Conservation (phyloP, 805 yeast species). For the Pichia cephalocereana region DNA sequence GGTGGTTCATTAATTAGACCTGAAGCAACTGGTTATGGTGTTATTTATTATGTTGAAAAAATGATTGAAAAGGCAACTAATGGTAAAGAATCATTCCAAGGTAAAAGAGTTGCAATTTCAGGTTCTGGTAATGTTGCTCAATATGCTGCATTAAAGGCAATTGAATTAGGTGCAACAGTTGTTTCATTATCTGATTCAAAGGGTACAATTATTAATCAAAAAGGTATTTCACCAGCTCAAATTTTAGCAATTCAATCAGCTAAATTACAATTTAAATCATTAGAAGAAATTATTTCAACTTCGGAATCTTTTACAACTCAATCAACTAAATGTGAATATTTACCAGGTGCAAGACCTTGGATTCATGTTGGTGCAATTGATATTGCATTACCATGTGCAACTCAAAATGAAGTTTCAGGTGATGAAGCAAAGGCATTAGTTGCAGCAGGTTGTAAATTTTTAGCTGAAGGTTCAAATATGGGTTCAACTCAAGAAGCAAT, state of each 20-base stretch:
- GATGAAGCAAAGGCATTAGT: slow-evolving; percentile 94
- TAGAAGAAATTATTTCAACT: slow-evolving; percentile 57
- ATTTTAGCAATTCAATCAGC: slow-evolving; percentile 66
- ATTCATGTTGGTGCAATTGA: slow-evolving; percentile 82
- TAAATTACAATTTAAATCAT: slow-evolving; percentile 66
- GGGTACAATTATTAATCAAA: slow-evolving; percentile 73
- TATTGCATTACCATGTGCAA: slow-evolving; percentile 95
- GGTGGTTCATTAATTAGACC: slow-evolving; percentile 99
- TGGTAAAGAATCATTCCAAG: slow-evolving; percentile 84
- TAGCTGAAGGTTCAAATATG: slow-evolving; percentile 99
- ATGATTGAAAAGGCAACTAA: slow-evolving; percentile 90
- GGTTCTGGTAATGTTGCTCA: slow-evolving; percentile 99
- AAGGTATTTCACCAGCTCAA: slow-evolving; percentile 81
- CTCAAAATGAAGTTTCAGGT: slow-evolving; percentile 96
- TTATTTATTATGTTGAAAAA: slow-evolving; percentile 93
- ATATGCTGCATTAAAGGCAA: slow-evolving; percentile 94
- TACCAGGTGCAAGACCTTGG: slow-evolving; percentile 97
- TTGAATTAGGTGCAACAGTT: slow-evolving; percentile 94
- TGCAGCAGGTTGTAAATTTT: slow-evolving; percentile 82
- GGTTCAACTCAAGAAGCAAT: slow-evolving; percentile 98
- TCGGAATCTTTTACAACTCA: slow-evolving; percentile 39
- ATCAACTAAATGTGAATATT: slow-evolving; percentile 60
- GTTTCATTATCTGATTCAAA: slow-evolving; percentile 91
- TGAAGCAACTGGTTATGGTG: slow-evolving; percentile 98
- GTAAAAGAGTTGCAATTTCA: slow-evolving; percentile 92